These are phyloP conservation scores for Rhizopogon vinicolor DNA, from an alignment of 768 basidiomycete species.

Conservation along the genomic window DNA sequence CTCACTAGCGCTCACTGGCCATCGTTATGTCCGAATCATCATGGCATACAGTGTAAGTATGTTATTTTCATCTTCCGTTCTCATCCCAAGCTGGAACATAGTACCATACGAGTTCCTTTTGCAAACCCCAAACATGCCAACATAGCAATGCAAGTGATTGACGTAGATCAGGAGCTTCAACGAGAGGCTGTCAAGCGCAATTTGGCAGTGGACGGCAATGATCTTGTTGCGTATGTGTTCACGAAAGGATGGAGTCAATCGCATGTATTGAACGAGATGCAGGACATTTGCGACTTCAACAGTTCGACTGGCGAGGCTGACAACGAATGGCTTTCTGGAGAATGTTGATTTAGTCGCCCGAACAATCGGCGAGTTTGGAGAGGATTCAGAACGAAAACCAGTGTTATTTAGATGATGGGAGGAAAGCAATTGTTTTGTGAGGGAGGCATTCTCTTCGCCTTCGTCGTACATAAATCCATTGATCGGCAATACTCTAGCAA, in stretches of 20 bases:
- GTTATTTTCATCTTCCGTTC: background rate
- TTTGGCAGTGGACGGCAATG: conserved; percentile 61
- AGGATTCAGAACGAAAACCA: conserved; percentile 43
- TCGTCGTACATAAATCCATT: conserved; percentile 9
- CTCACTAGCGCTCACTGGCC: conserved; percentile 1
- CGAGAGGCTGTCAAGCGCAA: conserved; percentile 72
- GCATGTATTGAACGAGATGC: background rate
- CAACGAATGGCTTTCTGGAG: conserved; percentile 84
- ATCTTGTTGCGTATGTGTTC: conserved; percentile 68
- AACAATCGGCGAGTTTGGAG: conserved; percentile 77
- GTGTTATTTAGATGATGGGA: background rate
- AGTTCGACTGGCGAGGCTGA: conserved; percentile 78
- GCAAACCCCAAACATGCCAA: conserved; percentile 65
- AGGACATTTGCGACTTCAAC: conserved; percentile 79
- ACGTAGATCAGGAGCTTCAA: conserved; percentile 84
- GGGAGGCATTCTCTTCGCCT: conserved; percentile 4
- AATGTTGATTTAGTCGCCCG: conserved; percentile 83
- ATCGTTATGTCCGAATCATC: conserved; percentile 21
- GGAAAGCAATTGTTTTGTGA: conserved; percentile 7
- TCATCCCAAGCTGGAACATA: conserved; percentile 17
- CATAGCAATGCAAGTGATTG: conserved; percentile 80
- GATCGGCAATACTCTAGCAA: background rate
- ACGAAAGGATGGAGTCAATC: background rate
- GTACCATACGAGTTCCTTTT: conserved; percentile 78
- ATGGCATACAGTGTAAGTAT: conserved; percentile 56